phyloP scores from a whole-genome alignment of 1,139 yeast species.

The Geotrichum citri-aurantii region DNA sequence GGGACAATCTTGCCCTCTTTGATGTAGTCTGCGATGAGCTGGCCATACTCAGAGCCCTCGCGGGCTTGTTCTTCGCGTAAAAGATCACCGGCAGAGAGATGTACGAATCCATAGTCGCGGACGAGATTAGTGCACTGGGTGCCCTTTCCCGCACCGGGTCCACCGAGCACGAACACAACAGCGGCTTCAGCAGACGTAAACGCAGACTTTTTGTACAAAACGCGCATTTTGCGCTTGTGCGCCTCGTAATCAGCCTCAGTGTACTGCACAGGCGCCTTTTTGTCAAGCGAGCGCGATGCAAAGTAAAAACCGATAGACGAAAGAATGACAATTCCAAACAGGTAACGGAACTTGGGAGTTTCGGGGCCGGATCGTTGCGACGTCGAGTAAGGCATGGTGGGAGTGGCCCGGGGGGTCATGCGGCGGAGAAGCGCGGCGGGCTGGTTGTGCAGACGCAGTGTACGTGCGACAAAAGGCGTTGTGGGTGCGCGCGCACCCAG shows the following conservation, averaged over 20 bases:
- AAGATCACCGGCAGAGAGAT: constrained; percentile 90
- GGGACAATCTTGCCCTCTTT: constrained; percentile 91
- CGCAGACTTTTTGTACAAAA: constrained; percentile 35
- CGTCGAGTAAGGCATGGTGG: not conserved
- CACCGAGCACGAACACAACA: constrained; percentile 73
- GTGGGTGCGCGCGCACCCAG: not conserved
- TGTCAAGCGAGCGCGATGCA: constrained; percentile 48
- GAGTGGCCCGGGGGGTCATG: not conserved
- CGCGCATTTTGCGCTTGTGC: constrained; percentile 24
- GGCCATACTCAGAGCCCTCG: constrained; percentile 77
- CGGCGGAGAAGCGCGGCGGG: not conserved
- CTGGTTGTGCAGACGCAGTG: not conserved
- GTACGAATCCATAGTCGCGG: constrained; percentile 72
- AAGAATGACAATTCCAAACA: constrained; percentile 30
- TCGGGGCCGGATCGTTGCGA: constrained; percentile 20
- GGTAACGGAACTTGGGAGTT: constrained; percentile 33
- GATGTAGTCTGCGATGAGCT: constrained; percentile 74
- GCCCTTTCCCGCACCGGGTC: constrained; percentile 95
- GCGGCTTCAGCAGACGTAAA: constrained; percentile 60
- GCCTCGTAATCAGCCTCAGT: constrained; percentile 61
- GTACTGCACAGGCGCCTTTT: constrained; percentile 42
- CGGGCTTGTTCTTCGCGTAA: constrained; percentile 87
- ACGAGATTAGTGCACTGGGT: constrained; percentile 90
- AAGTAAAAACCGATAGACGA: constrained; percentile 47
- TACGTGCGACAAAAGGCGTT: not conserved